Evolutionary conservation across 495 filamentous ascomycete genomes (phyloP).

Genomic region (Neurospora sp.): DNA sequence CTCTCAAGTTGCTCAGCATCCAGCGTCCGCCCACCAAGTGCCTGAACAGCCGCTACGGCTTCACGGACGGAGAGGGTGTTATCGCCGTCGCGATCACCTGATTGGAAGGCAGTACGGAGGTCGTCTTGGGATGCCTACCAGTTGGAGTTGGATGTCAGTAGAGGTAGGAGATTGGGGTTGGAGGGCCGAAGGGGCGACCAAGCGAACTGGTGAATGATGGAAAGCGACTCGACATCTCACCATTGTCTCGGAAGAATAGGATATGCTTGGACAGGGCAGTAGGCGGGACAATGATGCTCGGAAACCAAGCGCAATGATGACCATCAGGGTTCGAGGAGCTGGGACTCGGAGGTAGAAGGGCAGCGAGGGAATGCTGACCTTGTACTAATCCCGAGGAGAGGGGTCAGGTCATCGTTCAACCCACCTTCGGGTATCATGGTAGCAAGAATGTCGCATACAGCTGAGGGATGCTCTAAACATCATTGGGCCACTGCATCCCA

Average conservation of each 20-base stretch:
- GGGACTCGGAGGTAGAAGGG: neutral
- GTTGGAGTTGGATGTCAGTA: neutral
- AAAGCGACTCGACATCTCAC: neutral
- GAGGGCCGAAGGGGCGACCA: neutral
- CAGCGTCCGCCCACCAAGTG: slow-evolving; percentile 6
- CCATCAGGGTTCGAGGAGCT: neutral
- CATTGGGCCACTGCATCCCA: neutral
- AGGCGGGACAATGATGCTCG: neutral
- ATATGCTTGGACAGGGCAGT: neutral
- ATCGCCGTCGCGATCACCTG: slow-evolving; percentile 11
- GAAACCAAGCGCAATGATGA: neutral
- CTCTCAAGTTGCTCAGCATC: slow-evolving; percentile 1
- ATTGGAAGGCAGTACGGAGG: slow-evolving; percentile 7
- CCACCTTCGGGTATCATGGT: neutral
- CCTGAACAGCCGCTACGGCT: slow-evolving; percentile 6
- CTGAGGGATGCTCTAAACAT: neutral
- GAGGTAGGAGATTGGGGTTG: neutral
- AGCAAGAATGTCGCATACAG: neutral
- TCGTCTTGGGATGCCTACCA: slow-evolving; percentile 6
- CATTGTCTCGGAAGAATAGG: neutral
- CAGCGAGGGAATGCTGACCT: neutral
- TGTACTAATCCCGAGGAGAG: neutral
- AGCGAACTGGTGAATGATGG: neutral
- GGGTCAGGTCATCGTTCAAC: neutral
- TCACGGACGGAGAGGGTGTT: slow-evolving; percentile 10